Conservation (phyloP, 2,329 filamentous ascomycete species). For the Paracamarosporium sp. region DNA sequence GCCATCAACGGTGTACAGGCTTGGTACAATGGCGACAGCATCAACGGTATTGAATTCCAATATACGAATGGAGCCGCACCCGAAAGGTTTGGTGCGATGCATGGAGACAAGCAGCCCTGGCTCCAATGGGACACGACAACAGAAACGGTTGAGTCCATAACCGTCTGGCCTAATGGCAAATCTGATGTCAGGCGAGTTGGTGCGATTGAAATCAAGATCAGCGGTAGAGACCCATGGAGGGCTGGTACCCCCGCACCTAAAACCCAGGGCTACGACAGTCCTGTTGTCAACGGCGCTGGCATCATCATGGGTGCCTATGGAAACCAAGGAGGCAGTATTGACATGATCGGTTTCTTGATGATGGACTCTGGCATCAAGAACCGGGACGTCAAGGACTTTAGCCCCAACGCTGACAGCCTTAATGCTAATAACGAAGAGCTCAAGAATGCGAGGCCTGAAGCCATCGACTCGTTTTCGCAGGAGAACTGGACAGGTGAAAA, state of each 20-base stretch:
- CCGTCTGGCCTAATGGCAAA: conserved; percentile 6
- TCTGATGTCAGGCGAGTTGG: conserved; percentile 6
- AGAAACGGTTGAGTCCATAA: conserved; percentile 7
- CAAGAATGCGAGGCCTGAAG: conserved; percentile 7
- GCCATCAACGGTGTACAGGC: conserved; percentile 8
- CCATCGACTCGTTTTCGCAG: conserved; percentile 3
- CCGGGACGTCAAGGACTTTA: conserved; percentile 2
- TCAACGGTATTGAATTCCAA: conserved; percentile 9
- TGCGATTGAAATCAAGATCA: conserved; percentile 11
- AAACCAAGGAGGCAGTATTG: conserved; percentile 7
- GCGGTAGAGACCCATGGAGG: conserved; percentile 2
- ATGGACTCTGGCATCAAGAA: conserved; percentile 9
- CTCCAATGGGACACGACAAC: conserved; percentile 5
- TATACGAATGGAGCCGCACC: conserved; percentile 9
- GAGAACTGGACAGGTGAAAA: conserved; percentile 10
- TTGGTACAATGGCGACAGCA: conserved; percentile 8
- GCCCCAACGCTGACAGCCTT: not conserved
- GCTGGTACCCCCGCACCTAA: not conserved
- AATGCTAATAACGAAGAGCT: conserved; percentile 3
- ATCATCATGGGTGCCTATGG: conserved; percentile 10
- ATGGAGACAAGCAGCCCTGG: conserved; percentile 4
- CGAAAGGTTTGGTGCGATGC: not conserved
- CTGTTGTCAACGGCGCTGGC: conserved; percentile 7
- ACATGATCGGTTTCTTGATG: conserved; percentile 5
- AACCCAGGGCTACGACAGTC: conserved; percentile 7